Percentiles rank a stretch among this genome's conserved stretches.
Evolutionary conservation across 73 alveolate species (phyloP).

Genomic region (Paraurostyla sp.): DNA sequence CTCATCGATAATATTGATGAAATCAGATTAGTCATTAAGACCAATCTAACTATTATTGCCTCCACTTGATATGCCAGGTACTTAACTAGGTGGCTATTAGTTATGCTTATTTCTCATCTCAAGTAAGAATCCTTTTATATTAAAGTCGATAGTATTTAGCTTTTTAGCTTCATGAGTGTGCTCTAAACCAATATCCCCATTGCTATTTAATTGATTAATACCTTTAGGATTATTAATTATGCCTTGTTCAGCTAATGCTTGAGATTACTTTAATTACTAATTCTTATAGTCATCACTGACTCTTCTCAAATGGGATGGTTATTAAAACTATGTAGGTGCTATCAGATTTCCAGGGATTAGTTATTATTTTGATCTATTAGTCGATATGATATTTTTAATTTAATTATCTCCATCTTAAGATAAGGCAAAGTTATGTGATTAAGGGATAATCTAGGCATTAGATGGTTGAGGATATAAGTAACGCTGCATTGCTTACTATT

Average conservation of each 20-base stretch:
- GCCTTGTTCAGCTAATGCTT: not conserved
- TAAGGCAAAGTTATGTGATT: no score
- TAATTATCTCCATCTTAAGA: not conserved
- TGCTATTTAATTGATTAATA: not conserved
- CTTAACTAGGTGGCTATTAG: not conserved
- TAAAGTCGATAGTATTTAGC: conserved; percentile 40
- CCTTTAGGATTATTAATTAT: not conserved
- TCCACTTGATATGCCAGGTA: no score
- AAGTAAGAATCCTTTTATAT: conserved; percentile 28
- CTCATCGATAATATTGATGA: conserved; percentile 8
- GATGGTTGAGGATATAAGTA: conserved; percentile 47
- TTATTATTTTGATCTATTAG: not conserved
- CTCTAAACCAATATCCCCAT: not conserved
- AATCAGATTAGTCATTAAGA: not conserved
- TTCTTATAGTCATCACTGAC: conserved; percentile 41
- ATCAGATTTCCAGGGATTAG: not conserved
- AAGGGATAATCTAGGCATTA: no score
- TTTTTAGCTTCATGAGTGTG: not conserved
- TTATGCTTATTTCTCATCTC: conserved; percentile 46
- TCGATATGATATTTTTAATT: not conserved
- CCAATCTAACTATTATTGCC: no score
- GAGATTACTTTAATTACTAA: not conserved
- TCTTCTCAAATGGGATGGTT: conserved; percentile 14
- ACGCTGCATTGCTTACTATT: conserved; percentile 7
- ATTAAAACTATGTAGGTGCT: not conserved